Evolutionary conservation across 164 flowering plant genomes (phyloP), one percentile per base, ranked within the genome.

Genomic region (Liriodendron chinense): DNA sequence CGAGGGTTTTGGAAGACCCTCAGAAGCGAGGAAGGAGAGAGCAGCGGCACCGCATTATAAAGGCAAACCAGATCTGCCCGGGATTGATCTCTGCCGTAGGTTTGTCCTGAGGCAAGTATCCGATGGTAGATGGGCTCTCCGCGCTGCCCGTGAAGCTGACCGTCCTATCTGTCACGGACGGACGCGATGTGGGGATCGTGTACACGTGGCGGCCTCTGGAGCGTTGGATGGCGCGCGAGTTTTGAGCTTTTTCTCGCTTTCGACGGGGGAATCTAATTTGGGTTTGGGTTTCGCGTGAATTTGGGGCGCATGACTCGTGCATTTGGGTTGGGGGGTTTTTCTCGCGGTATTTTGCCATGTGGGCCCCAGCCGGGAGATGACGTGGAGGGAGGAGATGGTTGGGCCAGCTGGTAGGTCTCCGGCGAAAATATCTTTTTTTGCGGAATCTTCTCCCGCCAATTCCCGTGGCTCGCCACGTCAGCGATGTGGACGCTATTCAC

Each of bases 1-100:
- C 59, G 82, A 78, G 81, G 84, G 81, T 48, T 73, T 76, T 74
- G 73, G 28, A 28, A 6, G 25, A 43, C 77, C 80, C 78, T 76
- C 74, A 73, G 65, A 68, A 73, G 47, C 72, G 83, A 80, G 72
- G 80, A 82, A 72, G 23, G 25, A 74, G 26, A 18, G 78, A 24
- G 22, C 4, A 63, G 70, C 65, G 62, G 22, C 79, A 66, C 72
- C 75, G 74, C 80, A 43, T 79, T 74, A 77, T 82, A 82, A 84
- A 82, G 84, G 82, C 75, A 22, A 22, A 43, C 69, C 71, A 25
- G 80, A 78, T 82, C 84, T 82, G 79, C 82, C 86, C 85, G 78
- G 7, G 20, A 5, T 1, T 49, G 4, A 26, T 9, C 6, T 50
- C 0, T 10, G n/a, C 72, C 82, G 78, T 83, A 21, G 69, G 74